Conservation (phyloP, 140 eudicot genomes). For the Erigeron philadelphicus region DNA sequence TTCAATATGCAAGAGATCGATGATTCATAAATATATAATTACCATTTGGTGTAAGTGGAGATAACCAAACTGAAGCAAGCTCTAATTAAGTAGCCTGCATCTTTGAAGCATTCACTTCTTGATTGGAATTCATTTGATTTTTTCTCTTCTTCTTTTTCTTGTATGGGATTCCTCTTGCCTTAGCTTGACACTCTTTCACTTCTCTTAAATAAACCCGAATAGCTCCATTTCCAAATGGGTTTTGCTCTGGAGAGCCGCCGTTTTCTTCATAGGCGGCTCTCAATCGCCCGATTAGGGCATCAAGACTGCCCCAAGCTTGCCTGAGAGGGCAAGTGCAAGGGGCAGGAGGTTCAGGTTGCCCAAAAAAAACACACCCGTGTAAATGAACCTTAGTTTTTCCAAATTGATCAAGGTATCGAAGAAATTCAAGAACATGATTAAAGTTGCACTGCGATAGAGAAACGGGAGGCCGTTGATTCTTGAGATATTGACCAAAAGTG, state of each 20-base stretch:
- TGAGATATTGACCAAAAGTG: constrained; percentile 81
- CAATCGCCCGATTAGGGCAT: constrained; percentile 67
- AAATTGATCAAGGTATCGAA: constrained; percentile 80
- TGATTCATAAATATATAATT: constrained; percentile 19
- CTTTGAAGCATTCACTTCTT: constrained; percentile 37
- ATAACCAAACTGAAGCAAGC: constrained; percentile 21
- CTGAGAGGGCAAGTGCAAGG: constrained; percentile 85
- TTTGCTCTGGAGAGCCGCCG: constrained; percentile 69
- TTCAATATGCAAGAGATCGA: not conserved
- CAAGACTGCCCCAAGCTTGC: constrained; percentile 94
- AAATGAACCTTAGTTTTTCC: constrained; percentile 87
- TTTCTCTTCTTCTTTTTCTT: constrained; percentile 84
- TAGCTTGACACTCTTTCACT: constrained; percentile 83
- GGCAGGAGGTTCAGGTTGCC: constrained; percentile 92
- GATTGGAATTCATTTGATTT: constrained; percentile 35
- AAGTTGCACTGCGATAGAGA: constrained; percentile 51
- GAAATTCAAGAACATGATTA: constrained; percentile 69
- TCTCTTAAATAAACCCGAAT: constrained; percentile 67
- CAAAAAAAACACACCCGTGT: constrained; percentile 73
- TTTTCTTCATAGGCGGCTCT: constrained; percentile 90
- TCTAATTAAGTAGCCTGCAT: constrained; percentile 40
- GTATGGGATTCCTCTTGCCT: constrained; percentile 76
- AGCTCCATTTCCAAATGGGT: constrained; percentile 81
- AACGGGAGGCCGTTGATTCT: constrained; percentile 68
- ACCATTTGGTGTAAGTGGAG: constrained; percentile 24